Conservation (phyloP, 1,284 basidiomycete genomes). For the Puccinia polysora region DNA sequence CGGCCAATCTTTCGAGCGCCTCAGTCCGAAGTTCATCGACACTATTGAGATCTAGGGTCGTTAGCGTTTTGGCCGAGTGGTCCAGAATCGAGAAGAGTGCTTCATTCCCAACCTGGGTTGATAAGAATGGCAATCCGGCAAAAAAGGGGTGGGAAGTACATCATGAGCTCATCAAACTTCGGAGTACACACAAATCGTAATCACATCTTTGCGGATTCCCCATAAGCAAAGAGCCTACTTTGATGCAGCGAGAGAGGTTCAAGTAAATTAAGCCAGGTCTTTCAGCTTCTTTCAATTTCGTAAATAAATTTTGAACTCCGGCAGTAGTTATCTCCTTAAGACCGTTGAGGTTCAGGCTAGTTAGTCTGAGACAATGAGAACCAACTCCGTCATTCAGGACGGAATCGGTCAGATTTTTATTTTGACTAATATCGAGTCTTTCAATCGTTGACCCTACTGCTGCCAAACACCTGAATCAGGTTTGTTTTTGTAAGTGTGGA, state of each 20-base stretch:
- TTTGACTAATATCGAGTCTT: slow-evolving; percentile 62
- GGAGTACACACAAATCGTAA: no score
- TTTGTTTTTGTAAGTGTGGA: background rate
- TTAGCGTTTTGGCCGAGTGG: slow-evolving; percentile 66
- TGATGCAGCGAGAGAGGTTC: slow-evolving; percentile 42
- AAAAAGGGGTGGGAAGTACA: no score
- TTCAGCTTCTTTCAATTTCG: slow-evolving; percentile 9
- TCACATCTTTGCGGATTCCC: background rate
- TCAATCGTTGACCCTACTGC: slow-evolving; percentile 53
- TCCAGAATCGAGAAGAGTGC: slow-evolving; percentile 65
- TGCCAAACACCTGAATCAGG: slow-evolving; percentile 47
- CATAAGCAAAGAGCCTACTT: background rate
- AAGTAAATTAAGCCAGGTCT: slow-evolving; percentile 24
- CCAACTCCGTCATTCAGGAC: slow-evolving; percentile 66
- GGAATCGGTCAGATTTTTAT: slow-evolving; percentile 60
- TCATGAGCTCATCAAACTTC: no score
- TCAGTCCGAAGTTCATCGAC: slow-evolving; percentile 58
- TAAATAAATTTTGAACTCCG: slow-evolving; percentile 46
- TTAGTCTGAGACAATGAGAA: slow-evolving; percentile 59
- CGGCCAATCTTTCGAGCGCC: slow-evolving; percentile 45
- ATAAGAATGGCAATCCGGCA: background rate
- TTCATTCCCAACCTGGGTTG: slow-evolving; percentile 57
- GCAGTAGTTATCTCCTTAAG: slow-evolving; percentile 58
- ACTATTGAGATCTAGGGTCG: slow-evolving; percentile 67
- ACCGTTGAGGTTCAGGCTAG: slow-evolving; percentile 61